These are phyloP conservation scores for Colletotrichum paranaense DNA, from an alignment of 2,329 filamentous ascomycete species.

Conservation along the genomic window DNA sequence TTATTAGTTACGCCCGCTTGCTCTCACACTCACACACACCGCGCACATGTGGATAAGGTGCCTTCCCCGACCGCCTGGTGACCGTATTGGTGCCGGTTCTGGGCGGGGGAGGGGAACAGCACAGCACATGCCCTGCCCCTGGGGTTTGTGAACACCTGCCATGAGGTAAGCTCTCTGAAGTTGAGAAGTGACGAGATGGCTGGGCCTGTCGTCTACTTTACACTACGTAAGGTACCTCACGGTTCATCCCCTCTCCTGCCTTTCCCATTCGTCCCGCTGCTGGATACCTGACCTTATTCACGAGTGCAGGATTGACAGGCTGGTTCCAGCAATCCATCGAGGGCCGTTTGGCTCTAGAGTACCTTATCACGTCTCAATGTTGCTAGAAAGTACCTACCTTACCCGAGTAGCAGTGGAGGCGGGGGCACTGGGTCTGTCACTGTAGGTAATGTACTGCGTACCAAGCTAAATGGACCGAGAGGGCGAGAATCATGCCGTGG, in stretches of 20 bases:
- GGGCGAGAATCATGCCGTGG: slow-evolving; percentile 16
- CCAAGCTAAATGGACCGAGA: background rate
- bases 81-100: background rate
- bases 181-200: slow-evolving; percentile 31
- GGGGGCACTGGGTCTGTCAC: background rate
- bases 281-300: background rate
- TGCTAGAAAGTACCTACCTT: background rate
- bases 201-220: background rate
- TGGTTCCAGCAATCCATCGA: slow-evolving; percentile 23
- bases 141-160: slow-evolving; percentile 3
- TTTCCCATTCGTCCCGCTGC: background rate
- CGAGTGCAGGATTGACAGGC: slow-evolving; percentile 22
- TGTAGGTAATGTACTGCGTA: background rate
- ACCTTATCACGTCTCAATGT: slow-evolving; percentile 26
- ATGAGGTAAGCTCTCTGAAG: background rate
- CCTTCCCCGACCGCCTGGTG: background rate
- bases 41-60: background rate
- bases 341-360: slow-evolving; percentile 29
- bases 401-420: background rate
- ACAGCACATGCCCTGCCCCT: slow-evolving; percentile 5
- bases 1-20: background rate
- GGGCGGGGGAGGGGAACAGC: background rate
- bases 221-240: background rate
- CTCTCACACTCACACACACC: background rate
- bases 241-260: background rate